Evolutionary conservation across 2,329 filamentous ascomycete genomes (phyloP).

Genomic region (Phaeosphaeria sp.): DNA sequence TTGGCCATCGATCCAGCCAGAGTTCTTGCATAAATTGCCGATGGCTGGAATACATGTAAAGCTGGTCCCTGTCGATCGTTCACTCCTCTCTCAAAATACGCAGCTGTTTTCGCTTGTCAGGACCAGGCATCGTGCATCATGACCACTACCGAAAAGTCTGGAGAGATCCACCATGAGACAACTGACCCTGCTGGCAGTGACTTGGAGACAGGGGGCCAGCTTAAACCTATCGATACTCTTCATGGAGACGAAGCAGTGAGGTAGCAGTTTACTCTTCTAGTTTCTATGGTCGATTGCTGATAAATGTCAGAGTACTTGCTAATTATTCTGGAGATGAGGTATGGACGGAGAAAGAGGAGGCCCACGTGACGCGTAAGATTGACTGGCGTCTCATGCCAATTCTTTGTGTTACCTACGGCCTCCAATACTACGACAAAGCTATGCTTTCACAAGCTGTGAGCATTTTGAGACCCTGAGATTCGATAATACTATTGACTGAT

Average conservation of each 20-base stretch:
- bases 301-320: conserved; percentile 5
- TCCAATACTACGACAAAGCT: conserved; percentile 69
- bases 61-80: background rate
- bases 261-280: background rate
- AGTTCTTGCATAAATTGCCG: background rate
- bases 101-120: background rate
- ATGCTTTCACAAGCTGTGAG: conserved; percentile 54
- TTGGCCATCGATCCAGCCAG: background rate
- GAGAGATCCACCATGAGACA: conserved; percentile 16
- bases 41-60: background rate
- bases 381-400: conserved; percentile 63
- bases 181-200: conserved; percentile 3
- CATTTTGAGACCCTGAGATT: no score
- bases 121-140: conserved; percentile 7
- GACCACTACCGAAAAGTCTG: conserved; percentile 18
- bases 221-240: conserved; percentile 21
- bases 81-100: background rate
- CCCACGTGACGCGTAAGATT: conserved; percentile 53
- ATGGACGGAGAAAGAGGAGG: conserved; percentile 15
- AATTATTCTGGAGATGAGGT: no score
- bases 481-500: no score
- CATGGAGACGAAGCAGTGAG: conserved; percentile 30
- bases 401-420: conserved; percentile 63
- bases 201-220: conserved; percentile 9
- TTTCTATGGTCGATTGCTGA: background rate